Base-by-base conservation (phyloP, 257 asterid species). In the Solanum bulbocastanum region DNA sequence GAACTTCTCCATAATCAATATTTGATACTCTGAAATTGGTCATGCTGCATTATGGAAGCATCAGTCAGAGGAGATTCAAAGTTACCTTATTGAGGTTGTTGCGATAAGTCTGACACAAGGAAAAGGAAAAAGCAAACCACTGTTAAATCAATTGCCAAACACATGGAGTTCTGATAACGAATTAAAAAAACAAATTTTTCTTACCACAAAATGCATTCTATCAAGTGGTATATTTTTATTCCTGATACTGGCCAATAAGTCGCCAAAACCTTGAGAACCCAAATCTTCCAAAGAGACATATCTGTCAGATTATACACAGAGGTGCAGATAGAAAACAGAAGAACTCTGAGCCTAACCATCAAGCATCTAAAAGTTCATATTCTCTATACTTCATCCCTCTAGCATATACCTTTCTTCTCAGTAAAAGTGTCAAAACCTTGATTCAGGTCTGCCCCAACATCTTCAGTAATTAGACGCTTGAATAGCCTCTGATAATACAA, bases 131-230 rank as follows among this genome's bases (percentile, higher is more conserved):
- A 52, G 71, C 5, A 37, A 74, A 37, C 4, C 83, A 73, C 15
- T 3, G 0, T 73, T 18, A 52, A 32, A 71, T 86, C 58, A 73
- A 72, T 68, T 52, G 49, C 15, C 60, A 84, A 83, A 81, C 66
- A 62, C 88, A 88, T 36, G 87, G 30, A 81, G 30, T 81, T 82
- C 42, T 30, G 32, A 82, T 2, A 49, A 44, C 83, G 13, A 89
- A 84, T 85, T n/a, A 83, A 62, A 84, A 88, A 75, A 65, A 44
- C 10, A 22, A 68, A 83, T 76, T 35, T 65, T 65, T 91, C 96
- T 96, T 94, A 97, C 99, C 98, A 96, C 99, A 87, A 97, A 97
- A 94, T 97, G 99, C 98, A 97, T 97, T 92, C 94, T 95, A 83
- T 94, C 96, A 91, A 97, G 98, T n/a, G 98, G 96, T 52, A 95